Evolutionary conservation across 345 rosid species (phyloP).

Genomic region (Brassica carinata): DNA sequence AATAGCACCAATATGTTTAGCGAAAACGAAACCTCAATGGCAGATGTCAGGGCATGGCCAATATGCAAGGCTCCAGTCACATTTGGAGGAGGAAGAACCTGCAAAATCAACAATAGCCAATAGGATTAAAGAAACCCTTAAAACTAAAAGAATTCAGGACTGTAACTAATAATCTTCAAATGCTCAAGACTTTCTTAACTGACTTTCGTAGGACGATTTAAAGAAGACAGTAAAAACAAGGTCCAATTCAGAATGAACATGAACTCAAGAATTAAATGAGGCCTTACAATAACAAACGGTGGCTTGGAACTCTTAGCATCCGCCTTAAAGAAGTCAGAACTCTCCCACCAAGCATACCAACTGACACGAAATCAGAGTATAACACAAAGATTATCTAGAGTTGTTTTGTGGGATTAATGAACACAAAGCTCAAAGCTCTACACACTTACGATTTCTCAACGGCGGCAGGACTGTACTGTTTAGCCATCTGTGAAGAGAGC

Average conservation of each 20-base stretch:
- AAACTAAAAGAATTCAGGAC: neutral
- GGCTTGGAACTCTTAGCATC: slow-evolving; percentile 79
- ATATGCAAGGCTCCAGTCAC: slow-evolving; percentile 97
- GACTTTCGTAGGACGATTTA: neutral
- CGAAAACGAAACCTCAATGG: slow-evolving; percentile 66
- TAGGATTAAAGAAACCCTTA: neutral
- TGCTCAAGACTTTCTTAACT: neutral
- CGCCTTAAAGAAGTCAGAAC: slow-evolving; percentile 66
- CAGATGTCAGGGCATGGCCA: slow-evolving; percentile 94
- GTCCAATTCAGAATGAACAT: neutral
- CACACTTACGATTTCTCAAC: slow-evolving; percentile 86
- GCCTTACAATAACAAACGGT: slow-evolving; percentile 74
- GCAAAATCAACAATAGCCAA: slow-evolving; percentile 21
- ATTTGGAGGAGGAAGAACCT: slow-evolving; percentile 99
- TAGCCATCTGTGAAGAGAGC: slow-evolving; percentile 85
- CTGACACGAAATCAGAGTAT: slow-evolving; percentile 43
- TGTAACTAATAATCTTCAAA: slow-evolving; percentile 1
- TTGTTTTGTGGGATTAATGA: neutral
- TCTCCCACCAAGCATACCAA: slow-evolving; percentile 98
- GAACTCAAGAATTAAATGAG: slow-evolving; percentile 3
- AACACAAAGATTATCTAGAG: neutral
- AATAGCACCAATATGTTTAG: neutral
- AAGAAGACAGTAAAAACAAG: neutral
- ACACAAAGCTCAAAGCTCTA: neutral
- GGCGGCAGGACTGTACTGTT: slow-evolving; percentile 73